Base-by-base conservation (phyloP, 805 yeast species). In the Scheffersomyces ergatensis region DNA sequence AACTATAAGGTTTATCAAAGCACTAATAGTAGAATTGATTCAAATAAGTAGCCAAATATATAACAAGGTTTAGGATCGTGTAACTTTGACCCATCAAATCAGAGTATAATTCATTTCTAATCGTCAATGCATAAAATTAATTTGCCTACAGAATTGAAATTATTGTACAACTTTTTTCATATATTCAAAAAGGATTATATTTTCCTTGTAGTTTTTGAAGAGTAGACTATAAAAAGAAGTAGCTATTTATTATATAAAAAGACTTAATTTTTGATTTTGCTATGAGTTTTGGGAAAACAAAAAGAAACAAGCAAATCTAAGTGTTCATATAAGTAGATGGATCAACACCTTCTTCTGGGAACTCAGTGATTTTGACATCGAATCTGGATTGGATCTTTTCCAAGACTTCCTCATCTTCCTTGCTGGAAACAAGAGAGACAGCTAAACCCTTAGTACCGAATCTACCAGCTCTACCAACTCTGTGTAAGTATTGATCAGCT, bases 401-500 rank as follows among this genome's bases (percentile, higher is more conserved):
- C 66, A 93, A 77, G 33, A 90, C 86, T 70, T 84, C 88, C 68
- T 89, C 89, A 62, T 93, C 99, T 49, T 83, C 92, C 57, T 82
- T 85, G 44, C 83, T 76, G 33, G 93, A 76, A 40, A 93, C 93
- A 51, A 92, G 87, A 32, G 97, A 88, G 44, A 93, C 78, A 39
- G 97, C 95, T 57, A 93, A 82, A 74, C 99, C 99, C 76, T 92
- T 92, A 63, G 99, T 92, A 76, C 99, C 99, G 59, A 92, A 92
- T 80, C 99, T 90, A 73, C 99, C 99, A 54, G 99, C 99, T 82
- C 99, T 89, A 63, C 99, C 99, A 49, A 92, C 99, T 76, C 99
- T 89, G 77, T 92, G 99, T 65, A 92, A 80, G 72, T 93, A 92
- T 71, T 93, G 97, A 70, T 92, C 98, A 50, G 98, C 96, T 74